phyloP scores from a whole-genome alignment of 352 stramenopile species.

The Globisporangium yorkense region DNA sequence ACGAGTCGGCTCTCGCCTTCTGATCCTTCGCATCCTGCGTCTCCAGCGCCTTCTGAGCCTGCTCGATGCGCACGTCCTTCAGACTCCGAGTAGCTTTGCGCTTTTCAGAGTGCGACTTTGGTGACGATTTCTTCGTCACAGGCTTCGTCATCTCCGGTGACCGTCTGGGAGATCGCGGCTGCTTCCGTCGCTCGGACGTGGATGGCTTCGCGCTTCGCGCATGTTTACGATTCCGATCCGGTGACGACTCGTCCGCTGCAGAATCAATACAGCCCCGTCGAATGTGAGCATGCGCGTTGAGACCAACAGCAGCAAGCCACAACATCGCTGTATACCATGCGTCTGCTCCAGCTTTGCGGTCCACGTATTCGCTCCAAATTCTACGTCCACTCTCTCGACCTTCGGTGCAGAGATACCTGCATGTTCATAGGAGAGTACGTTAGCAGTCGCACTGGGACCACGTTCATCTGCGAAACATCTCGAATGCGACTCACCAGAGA shows the following conservation, averaged over 20 bases:
- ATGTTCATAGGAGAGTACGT: neutral
- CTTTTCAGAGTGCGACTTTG: slow-evolving; percentile 1
- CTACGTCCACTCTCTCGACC: neutral
- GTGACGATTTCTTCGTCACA: neutral
- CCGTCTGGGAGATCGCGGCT: neutral
- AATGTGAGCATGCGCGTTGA: neutral
- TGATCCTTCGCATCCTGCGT: slow-evolving; percentile 2
- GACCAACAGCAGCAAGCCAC: neutral
- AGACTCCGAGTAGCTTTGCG: slow-evolving; percentile 4
- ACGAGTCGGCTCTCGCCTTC: neutral
- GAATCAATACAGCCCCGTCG: neutral
- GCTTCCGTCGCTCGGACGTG: neutral
- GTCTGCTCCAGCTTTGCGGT: neutral
- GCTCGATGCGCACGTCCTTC: slow-evolving; percentile 13
- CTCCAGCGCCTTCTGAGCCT: slow-evolving; percentile 13
- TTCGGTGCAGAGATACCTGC: neutral
- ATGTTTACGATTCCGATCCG: neutral
- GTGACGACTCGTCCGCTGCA: neutral
- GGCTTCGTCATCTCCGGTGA: neutral
- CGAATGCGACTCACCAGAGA: neutral
- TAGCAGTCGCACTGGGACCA: neutral
- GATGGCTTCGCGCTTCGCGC: neutral
- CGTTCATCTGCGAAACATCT: neutral
- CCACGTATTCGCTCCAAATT: too few relatives aligned
- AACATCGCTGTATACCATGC: neutral